Conservation (phyloP, 108 stramenopile species). For the Hondaea fermentalgiana region DNA sequence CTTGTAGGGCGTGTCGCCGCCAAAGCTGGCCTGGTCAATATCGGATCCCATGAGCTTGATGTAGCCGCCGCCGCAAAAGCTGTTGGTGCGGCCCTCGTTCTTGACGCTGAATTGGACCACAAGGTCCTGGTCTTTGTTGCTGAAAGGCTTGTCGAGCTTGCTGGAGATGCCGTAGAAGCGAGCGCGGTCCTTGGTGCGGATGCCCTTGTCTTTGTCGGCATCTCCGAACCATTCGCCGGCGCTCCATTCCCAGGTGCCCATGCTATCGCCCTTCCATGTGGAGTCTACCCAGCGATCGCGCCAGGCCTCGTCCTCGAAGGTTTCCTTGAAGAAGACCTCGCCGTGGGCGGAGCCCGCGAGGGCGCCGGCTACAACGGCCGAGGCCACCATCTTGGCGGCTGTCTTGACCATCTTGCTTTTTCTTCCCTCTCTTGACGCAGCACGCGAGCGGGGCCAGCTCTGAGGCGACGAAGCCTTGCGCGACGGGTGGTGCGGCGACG, state of each 20-base stretch:
- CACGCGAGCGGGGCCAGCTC: too few relatives aligned
- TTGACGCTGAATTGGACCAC: conserved; percentile 92
- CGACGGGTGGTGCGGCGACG: too few relatives aligned
- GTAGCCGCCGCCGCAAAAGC: conserved; percentile 93
- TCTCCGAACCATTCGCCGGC: conserved; percentile 81
- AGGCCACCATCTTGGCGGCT: not conserved
- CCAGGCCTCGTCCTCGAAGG: conserved; percentile 20
- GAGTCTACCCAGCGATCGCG: conserved; percentile 72
- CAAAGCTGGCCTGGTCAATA: conserved; percentile 73
- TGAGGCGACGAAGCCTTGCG: too few relatives aligned
- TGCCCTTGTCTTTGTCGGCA: conserved; percentile 68
- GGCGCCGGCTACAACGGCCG: not conserved
- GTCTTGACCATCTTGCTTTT: too few relatives aligned
- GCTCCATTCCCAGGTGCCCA: conserved; percentile 77
- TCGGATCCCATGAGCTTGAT: conserved; percentile 87
- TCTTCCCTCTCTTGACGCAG: too few relatives aligned
- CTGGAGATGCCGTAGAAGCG: conserved; percentile 92
- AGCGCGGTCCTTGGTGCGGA: conserved; percentile 78
- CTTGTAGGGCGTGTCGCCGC: conserved; percentile 91
- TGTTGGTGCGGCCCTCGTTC: conserved; percentile 87
- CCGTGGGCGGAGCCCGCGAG: not conserved
- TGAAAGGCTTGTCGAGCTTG: conserved; percentile 65
- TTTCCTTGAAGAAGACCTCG: not conserved
- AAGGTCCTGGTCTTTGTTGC: conserved; percentile 73
- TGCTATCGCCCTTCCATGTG: conserved; percentile 83